Percentiles rank a stretch among this genome's conserved stretches.
Evolutionary conservation across 441 rosid species (phyloP).

Genomic region (Eutrema salsugineum): DNA sequence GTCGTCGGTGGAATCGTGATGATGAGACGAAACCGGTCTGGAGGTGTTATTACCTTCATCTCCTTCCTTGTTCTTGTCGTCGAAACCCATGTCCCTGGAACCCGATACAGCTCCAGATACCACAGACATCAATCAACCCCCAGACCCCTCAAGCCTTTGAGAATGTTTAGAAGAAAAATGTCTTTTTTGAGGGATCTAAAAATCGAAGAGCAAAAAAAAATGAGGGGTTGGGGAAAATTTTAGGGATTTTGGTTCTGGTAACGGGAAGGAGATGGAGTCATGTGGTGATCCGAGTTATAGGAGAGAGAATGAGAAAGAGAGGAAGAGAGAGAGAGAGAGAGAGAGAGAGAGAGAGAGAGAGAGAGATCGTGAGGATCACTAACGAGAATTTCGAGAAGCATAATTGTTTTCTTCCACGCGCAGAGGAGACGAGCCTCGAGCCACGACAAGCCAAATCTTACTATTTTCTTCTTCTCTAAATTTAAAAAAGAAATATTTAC

Average conservation of each 20-base stretch:
- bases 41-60: constrained; percentile 24
- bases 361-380: constrained; percentile 35
- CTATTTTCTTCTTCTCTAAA: neutral
- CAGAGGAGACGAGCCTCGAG: constrained; percentile 21
- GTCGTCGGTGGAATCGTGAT: constrained; percentile 30
- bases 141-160: neutral
- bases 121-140: constrained; percentile 61
- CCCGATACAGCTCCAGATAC: constrained; percentile 56
- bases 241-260: constrained; percentile 24
- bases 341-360: neutral
- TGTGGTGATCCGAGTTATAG: constrained; percentile 63
- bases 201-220: neutral
- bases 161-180: neutral
- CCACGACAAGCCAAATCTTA: constrained; percentile 22
- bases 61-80: constrained; percentile 34
- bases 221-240: neutral
- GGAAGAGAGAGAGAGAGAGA: neutral
- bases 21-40: neutral
- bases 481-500: neutral
- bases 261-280: constrained; percentile 39
- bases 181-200: neutral
- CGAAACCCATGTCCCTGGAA: constrained; percentile 63
- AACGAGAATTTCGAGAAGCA: neutral
- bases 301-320: constrained; percentile 12
- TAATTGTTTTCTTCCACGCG: constrained; percentile 30